A percentile compares a stretch with the other conserved stretches of the same genome.
phyloP scores from a whole-genome alignment of 495 filamentous ascomycete genomes.

The Neurospora sp. region DNA sequence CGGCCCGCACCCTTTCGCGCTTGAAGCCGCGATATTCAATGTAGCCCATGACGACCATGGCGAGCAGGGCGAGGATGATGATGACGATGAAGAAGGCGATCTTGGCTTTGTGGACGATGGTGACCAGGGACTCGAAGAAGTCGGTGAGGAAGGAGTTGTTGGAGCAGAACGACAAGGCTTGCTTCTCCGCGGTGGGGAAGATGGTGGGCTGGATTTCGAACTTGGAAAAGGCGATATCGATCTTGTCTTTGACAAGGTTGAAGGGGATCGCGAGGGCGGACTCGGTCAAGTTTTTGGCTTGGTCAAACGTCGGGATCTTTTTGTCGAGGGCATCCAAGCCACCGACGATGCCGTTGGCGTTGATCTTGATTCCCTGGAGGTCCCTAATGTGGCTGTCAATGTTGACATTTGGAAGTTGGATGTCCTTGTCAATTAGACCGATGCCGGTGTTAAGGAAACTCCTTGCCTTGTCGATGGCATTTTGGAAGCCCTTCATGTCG shows the following conservation, averaged over 20 bases:
- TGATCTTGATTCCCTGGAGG: conserved; percentile 60
- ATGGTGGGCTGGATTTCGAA: conserved; percentile 60
- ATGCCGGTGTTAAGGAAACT: too few species aligned
- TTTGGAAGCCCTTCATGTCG: conserved; percentile 45
- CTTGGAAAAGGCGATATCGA: conserved; percentile 53
- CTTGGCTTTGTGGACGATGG: conserved; percentile 50
- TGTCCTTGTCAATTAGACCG: too few species aligned
- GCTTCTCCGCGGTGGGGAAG: conserved; percentile 73
- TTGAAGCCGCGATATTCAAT: conserved; percentile 73
- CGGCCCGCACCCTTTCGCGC: conserved; percentile 56
- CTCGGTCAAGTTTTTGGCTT: conserved; percentile 70
- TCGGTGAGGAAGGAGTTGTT: conserved; percentile 71
- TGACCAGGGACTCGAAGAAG: conserved; percentile 68
- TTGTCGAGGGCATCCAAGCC: conserved; percentile 59
- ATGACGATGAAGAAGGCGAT: conserved; percentile 67
- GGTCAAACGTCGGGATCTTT: conserved; percentile 69
- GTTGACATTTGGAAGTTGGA: conserved; percentile 46
- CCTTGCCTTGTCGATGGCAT: too few species aligned
- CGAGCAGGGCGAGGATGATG: conserved; percentile 56
- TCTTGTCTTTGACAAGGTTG: conserved; percentile 56
- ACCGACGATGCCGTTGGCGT: conserved; percentile 49
- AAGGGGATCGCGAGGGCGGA: conserved; percentile 68
- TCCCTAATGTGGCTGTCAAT: conserved; percentile 47
- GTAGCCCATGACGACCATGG: conserved; percentile 66
- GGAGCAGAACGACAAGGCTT: conserved; percentile 78